These are phyloP conservation scores for Senecio squalidus DNA, from an alignment of 140 eudicot genomes.

Conservation along the genomic window DNA sequence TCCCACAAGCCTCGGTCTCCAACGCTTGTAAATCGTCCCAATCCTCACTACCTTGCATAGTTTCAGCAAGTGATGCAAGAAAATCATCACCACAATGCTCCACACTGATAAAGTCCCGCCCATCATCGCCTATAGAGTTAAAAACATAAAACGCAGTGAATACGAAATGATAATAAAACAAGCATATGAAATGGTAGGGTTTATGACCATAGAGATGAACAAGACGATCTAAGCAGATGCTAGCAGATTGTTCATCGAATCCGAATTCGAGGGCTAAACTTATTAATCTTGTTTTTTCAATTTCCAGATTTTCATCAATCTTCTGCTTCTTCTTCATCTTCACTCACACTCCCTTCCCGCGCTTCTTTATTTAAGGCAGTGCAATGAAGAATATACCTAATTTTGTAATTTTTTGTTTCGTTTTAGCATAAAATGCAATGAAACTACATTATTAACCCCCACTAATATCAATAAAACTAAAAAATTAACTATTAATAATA, in stretches of 20 bases:
- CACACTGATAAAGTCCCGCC: slow-evolving; percentile 79
- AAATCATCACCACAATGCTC: slow-evolving; percentile 96
- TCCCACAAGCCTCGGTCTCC: slow-evolving; percentile 86
- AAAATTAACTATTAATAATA: too few relatives aligned
- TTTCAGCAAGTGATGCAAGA: slow-evolving; percentile 82
- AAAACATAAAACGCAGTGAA: slow-evolving; percentile 1
- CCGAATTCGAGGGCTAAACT: slow-evolving; percentile 89
- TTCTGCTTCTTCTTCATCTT: neutral
- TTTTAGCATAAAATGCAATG: too few relatives aligned
- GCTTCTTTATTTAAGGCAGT: slow-evolving; percentile 30
- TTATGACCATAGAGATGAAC: slow-evolving; percentile 67
- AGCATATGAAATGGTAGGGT: neutral
- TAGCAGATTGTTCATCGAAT: slow-evolving; percentile 67
- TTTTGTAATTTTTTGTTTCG: too few relatives aligned
- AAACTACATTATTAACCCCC: too few relatives aligned
- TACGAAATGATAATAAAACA: slow-evolving; percentile 33
- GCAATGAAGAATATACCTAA: too few relatives aligned
- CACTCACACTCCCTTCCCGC: slow-evolving; percentile 41
- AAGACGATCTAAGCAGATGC: slow-evolving; percentile 69
- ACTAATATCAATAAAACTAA: too few relatives aligned
- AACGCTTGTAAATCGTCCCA: slow-evolving; percentile 90
- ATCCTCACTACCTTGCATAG: slow-evolving; percentile 75
- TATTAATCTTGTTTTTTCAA: slow-evolving; percentile 59
- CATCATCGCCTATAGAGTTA: slow-evolving; percentile 60
- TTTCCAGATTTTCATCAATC: slow-evolving; percentile 39